Evolutionary conservation across 208 protist genomes (phyloP).

Genomic region (Entamoeba dispar): DNA sequence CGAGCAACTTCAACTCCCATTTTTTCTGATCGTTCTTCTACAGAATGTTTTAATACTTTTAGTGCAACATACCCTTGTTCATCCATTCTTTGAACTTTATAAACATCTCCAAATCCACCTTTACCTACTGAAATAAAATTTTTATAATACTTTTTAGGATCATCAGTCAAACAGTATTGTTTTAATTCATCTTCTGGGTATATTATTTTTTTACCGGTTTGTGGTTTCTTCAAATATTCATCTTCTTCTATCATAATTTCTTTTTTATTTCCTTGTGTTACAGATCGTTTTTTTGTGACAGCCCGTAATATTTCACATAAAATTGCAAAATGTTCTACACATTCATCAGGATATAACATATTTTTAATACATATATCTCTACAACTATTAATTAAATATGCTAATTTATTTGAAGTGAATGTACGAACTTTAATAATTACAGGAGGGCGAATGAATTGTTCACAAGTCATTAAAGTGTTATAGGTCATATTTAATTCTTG

Average conservation of each 20-base stretch:
- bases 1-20: neutral
- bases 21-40: neutral
- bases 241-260: neutral
- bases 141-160: neutral
- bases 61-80: neutral
- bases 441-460: neutral
- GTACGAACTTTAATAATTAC: neutral
- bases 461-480: neutral
- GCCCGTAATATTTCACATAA: neutral
- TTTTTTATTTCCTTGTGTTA: neutral
- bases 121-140: neutral
- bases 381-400: neutral
- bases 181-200: neutral
- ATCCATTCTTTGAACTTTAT: neutral
- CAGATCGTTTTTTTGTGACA: neutral
- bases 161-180: neutral
- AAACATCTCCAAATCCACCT: neutral
- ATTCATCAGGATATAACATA: neutral
- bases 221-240: neutral
- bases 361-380: neutral
- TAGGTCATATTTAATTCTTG: neutral
- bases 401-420: neutral
- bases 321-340: neutral
- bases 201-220: rapidly evolving
- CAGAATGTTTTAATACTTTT: neutral